Evolutionary conservation across 176 grass and related monocot genomes (phyloP), one percentile per base, ranked within the genome.

Genomic region (Themeda triandra): DNA sequence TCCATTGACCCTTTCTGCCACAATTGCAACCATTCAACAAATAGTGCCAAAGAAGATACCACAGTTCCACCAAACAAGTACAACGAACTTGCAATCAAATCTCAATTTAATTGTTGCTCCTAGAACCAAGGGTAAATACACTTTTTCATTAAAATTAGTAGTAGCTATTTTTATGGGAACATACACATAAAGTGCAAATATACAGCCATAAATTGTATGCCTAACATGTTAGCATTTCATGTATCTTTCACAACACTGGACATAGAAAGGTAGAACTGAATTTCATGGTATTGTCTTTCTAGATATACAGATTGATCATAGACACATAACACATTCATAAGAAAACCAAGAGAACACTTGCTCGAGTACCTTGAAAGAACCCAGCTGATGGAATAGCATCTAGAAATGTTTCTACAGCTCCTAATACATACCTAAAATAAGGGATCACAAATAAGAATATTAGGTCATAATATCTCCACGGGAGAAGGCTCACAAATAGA

Each of bases 361-460:
- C 14, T 71, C 6, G 13, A 64, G 66, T 77, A 98, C 96, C 96
- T 92, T 77, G 82, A 66, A 98, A 98, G 80, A 98, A 95, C 35
- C 91, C 93, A 85, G 93, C 93, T 83, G 88, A 72, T 74, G 96
- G 96, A 65, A 92, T 66, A 27, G 96, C 96, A 92, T 90, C 91
- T 78, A 98, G 93, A 90, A 98, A 98, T 27, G 96, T 98, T 92
- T 98, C 96, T 45, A 98, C 89, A 83, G 96, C 96, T 90, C 96
- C 96, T 78, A 98, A 36, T 40, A 98, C 96, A 79, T 98, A 98
- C 96, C 96, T 98, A 63, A 79, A 87, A 85, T 45, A 59, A 42
- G 13, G 24, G 25, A 11, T 45, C 29, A 14, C 46, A 23, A 60
- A 36, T 62, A 19, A 77, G 13, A 73, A 54, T 17, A 75, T 19